Evolutionary conservation across 176 grass and related monocot genomes (phyloP), one percentile per base, ranked within the genome.

Genomic region (Musa itinerans): DNA sequence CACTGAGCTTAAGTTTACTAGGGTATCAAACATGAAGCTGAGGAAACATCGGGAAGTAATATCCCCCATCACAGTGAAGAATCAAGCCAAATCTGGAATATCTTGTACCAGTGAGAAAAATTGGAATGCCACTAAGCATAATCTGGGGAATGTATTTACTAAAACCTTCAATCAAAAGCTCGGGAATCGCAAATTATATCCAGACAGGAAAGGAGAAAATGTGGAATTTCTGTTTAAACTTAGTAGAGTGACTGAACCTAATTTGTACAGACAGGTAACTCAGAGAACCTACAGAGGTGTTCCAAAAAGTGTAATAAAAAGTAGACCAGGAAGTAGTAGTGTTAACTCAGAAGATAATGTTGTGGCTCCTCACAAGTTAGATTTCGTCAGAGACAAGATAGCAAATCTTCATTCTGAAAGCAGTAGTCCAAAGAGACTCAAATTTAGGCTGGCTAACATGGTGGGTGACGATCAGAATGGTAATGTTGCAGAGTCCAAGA

Each of bases 351-450:
- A 52, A 61, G 71, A 66, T 19, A 26, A 17, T 23, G 29, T 20
- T 7, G 25, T 52, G 11, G 58, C 74, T 24, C 75, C 78, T 74
- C 62, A 68, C 72, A 86, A 80, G 73, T 71, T 89, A 51, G 87
- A 67, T 1, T 89, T 89, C 72, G 74, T 57, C 1, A 63, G 82
- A 68, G 84, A 77, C 48, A 92, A 83, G 82, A 55, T 87, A 19
- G 23, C 85, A 65, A 81, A 76, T 12, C 74, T 82, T 9, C 74
- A 73, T 59, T 57, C 52, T 22, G 70, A 81, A 54, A 65, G 22
- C 52, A 80, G 21, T 50, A 73, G n/a, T 0, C 77, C 82, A 0
- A 77, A 68, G 26, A 80, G 79, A 62, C 79, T 92, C 65, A 83
- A 19, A 62, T 85, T 89, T 77, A 76, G 84, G 65, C 76, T 76